Percentiles rank a stretch among this genome's conserved stretches.
Evolutionary conservation across 495 filamentous ascomycete species (phyloP).

Genomic region (Daldinia concentrica): DNA sequence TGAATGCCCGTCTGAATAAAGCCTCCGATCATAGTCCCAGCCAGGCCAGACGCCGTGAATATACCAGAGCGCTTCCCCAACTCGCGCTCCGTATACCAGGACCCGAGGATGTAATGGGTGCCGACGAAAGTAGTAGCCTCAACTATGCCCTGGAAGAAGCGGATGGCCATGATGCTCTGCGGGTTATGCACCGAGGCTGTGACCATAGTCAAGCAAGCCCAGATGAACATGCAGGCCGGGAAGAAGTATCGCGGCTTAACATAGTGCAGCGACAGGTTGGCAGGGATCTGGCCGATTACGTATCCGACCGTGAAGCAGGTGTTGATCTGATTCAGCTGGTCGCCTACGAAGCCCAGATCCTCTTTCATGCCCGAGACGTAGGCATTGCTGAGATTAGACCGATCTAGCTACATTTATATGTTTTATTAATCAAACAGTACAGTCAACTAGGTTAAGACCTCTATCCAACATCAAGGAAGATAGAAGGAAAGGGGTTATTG

Average conservation of each 20-base stretch:
- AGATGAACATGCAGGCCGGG: constrained; percentile 67
- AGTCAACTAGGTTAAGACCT: background rate
- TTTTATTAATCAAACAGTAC: constrained; percentile 34
- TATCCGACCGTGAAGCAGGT: constrained; percentile 61
- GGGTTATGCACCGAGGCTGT: constrained; percentile 62
- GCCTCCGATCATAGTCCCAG: constrained; percentile 60
- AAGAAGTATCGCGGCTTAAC: constrained; percentile 68
- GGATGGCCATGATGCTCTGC: constrained; percentile 69
- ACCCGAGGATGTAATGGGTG: constrained; percentile 71
- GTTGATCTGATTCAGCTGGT: constrained; percentile 68
- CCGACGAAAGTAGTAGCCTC: constrained; percentile 70
- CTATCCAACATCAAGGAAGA: background rate
- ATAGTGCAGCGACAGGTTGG: constrained; percentile 67
- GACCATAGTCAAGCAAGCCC: constrained; percentile 69
- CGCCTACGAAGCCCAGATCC: constrained; percentile 64
- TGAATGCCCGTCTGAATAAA: constrained; percentile 71
- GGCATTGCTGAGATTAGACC: constrained; percentile 68
- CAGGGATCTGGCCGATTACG: constrained; percentile 68
- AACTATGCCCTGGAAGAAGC: constrained; percentile 72
- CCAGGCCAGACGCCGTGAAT: constrained; percentile 63
- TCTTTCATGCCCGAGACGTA: constrained; percentile 75
- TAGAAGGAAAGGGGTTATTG: background rate
- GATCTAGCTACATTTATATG: constrained; percentile 55
- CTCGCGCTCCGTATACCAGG: constrained; percentile 73
- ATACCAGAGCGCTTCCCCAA: constrained; percentile 68